Percentiles rank a stretch among this genome's conserved stretches.
Conservation (phyloP, 768 basidiomycete genomes). For the Rhizopogon vulgaris region DNA sequence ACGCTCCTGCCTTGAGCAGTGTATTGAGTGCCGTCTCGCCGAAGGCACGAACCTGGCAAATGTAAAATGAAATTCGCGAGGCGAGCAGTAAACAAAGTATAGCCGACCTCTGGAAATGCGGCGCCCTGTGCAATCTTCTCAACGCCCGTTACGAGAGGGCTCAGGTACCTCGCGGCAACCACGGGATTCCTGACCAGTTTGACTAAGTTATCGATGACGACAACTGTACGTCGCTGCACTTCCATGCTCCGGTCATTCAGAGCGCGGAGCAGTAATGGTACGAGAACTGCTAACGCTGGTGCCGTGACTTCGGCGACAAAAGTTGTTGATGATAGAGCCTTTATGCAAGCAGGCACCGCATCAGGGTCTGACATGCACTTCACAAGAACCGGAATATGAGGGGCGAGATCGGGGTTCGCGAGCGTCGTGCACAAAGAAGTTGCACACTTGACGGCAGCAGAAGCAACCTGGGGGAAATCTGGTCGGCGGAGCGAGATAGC, state of each 20-base stretch:
- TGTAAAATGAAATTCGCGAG: conserved; percentile 8
- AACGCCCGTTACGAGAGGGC: conserved; percentile 83
- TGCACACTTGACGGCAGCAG: conserved; percentile 83
- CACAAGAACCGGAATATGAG: conserved; percentile 84
- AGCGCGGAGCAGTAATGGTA: conserved; percentile 85
- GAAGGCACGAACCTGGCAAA: conserved; percentile 80
- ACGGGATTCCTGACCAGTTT: conserved; percentile 92
- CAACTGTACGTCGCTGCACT: conserved; percentile 88
- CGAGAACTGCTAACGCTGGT: conserved; percentile 93
- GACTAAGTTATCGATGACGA: conserved; percentile 94
- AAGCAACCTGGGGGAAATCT: conserved; percentile 55
- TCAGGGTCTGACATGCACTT: conserved; percentile 92
- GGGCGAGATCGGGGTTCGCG: conserved; percentile 86
- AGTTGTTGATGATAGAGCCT: conserved; percentile 89
- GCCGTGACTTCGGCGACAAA: conserved; percentile 97
- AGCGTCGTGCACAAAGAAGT: conserved; percentile 85
- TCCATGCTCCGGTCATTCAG: conserved; percentile 96
- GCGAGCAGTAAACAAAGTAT: conserved; percentile 2
- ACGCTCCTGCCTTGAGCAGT: conserved; percentile 78
- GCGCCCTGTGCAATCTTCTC: conserved; percentile 85
- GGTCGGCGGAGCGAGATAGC: not conserved
- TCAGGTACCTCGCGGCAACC: conserved; percentile 85
- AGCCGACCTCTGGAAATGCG: conserved; percentile 86
- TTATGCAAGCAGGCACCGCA: conserved; percentile 87
- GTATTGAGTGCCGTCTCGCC: conserved; percentile 78